Conservation (phyloP, 2,329 filamentous ascomycete species). For the Botrytis medusae region DNA sequence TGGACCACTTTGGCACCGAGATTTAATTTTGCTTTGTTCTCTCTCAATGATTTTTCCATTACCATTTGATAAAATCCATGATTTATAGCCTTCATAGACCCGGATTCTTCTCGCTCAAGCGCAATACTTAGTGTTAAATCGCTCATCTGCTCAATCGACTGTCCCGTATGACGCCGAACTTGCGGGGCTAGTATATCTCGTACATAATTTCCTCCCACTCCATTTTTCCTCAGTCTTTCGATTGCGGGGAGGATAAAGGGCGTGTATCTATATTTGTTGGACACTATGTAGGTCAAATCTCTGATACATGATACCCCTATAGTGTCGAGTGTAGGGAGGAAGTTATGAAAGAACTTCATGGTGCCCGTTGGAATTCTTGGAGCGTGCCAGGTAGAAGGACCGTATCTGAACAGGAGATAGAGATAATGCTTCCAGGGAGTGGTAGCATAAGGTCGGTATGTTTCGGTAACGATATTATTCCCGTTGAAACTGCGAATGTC, state of each 20-base stretch:
- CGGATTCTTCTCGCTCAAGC: not conserved
- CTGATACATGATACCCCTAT: not conserved
- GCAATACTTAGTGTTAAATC: constrained; percentile 16
- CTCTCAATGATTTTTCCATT: not conserved
- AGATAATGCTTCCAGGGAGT: not conserved
- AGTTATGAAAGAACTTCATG: not conserved
- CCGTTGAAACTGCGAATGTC: not conserved
- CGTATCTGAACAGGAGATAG: not conserved
- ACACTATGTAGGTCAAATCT: not conserved
- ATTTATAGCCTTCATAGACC: not conserved
- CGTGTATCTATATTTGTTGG: not conserved
- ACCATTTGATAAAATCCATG: not conserved
- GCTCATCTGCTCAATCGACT: not conserved
- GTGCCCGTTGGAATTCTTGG: not conserved
- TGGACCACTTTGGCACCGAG: not conserved
- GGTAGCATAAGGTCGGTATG: constrained; percentile 13
- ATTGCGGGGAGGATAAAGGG: not conserved
- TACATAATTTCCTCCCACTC: not conserved
- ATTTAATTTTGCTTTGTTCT: not conserved
- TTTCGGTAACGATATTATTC: not conserved
- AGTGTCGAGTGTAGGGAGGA: not conserved
- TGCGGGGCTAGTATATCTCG: constrained; percentile 14
- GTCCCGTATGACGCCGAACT: constrained; percentile 14
- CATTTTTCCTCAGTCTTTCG: not conserved
- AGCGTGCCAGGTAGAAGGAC: not conserved